Conservation (phyloP, 108 stramenopile species). For the Fragilaria crotonensis region DNA sequence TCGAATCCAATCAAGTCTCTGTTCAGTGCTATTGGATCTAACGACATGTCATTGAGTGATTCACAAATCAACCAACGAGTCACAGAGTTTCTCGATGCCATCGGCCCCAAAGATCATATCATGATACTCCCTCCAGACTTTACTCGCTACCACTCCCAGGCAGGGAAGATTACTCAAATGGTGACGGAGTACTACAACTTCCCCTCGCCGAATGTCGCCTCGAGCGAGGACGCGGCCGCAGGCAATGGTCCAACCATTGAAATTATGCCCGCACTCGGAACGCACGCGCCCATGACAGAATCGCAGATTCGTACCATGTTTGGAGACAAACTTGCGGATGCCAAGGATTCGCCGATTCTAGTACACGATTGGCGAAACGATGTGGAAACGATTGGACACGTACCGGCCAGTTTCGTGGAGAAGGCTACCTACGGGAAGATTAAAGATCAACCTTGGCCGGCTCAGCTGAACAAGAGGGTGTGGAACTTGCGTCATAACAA, state of each 20-base stretch:
- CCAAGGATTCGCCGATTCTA: constrained; percentile 49
- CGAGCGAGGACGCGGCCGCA: not conserved
- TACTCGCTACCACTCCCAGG: constrained; percentile 86
- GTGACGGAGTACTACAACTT: constrained; percentile 83
- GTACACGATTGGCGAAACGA: constrained; percentile 95
- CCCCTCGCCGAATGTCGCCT: constrained; percentile 5
- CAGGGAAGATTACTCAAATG: constrained; percentile 74
- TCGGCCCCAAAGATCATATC: constrained; percentile 72
- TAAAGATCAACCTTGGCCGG: constrained; percentile 76
- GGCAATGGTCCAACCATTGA: constrained; percentile 30
- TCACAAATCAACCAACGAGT: constrained; percentile 1
- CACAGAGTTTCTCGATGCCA: constrained; percentile 50
- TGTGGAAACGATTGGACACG: constrained; percentile 90
- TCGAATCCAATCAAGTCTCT: too few species aligned
- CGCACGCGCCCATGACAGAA: constrained; percentile 88
- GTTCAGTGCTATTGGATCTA: not conserved
- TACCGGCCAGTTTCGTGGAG: constrained; percentile 69
- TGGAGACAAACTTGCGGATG: constrained; percentile 43
- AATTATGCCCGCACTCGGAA: constrained; percentile 90
- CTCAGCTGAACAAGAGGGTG: constrained; percentile 87
- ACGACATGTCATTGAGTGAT: not conserved
- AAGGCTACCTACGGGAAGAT: constrained; percentile 41
- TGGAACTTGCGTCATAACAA: constrained; percentile 65
- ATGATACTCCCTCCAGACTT: constrained; percentile 87
- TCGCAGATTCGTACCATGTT: constrained; percentile 81